Evolutionary conservation across 1,284 basidiomycete genomes (phyloP), one percentile per base, ranked within the genome.

Genomic region (Phylloboletellus chloephorus): DNA sequence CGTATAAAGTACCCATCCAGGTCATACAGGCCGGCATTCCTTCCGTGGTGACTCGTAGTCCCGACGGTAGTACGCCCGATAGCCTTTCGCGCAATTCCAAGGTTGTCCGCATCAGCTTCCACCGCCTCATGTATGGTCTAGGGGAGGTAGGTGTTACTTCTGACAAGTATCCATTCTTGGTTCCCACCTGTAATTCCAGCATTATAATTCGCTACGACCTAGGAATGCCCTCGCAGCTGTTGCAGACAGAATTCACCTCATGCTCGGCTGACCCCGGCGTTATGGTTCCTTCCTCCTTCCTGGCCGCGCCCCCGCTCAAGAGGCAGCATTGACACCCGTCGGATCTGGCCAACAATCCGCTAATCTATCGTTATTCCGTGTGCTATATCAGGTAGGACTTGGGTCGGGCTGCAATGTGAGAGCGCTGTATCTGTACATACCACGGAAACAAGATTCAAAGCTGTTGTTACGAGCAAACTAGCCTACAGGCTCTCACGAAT

Each of bases 121-220:
- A 96, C 62, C 74, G 88, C 45, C 74, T 82, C 53, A 85, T 93
- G 80, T 96, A 94, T 64, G 93, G 92, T 2, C 73, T 96, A 4
- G 92, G 92, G 55, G 92, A 96, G 78, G 91, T 91, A 44, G 56
- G 83, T 66, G 13, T 11, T n/a, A n/a, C n/a, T 24, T 17, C 15
- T 34, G 17, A 33, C 24, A 19, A 23, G 9, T 7, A 19, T 32
- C 20, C 16, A 12, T 31, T 33, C 16, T 11, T 33, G 38, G 12
- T 46, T 29, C 20, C 25, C 45, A 25, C 47, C 34, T 34, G 38
- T 15, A 31, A 7, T 43, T 31, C 11, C 56, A 92, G 89, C 89
- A 93, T 60, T 93, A 93, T 61, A 93, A 93, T 59, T 92, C 88
- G 8, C 61, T 92, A 37, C 68, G 83, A 37, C 83, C 82, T 8